Evolutionary conservation across 2,329 filamentous ascomycete genomes (phyloP).

Genomic region (Fusarium brachygibbosum): DNA sequence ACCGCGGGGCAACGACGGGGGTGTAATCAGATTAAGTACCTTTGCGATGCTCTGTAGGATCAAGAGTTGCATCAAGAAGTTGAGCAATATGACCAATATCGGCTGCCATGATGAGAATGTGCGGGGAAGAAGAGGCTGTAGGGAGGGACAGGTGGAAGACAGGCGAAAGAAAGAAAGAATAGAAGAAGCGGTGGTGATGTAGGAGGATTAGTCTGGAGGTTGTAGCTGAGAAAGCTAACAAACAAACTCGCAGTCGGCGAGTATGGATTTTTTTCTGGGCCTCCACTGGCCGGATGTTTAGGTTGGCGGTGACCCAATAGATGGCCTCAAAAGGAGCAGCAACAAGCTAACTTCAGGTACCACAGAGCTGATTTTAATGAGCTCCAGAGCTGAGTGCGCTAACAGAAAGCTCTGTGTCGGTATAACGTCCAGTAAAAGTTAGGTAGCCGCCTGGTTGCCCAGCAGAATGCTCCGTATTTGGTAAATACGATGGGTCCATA

Average conservation of each 20-base stretch:
- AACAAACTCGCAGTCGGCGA: conserved; percentile 29
- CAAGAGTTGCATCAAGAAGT: conserved; percentile 90
- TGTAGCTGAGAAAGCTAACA: conserved; percentile 34
- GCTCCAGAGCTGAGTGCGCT: conserved; percentile 23
- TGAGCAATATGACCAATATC: conserved; percentile 76
- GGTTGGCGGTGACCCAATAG: conserved; percentile 19
- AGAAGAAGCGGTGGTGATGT: conserved; percentile 43
- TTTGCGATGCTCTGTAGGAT: conserved; percentile 89
- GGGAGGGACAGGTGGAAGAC: conserved; percentile 35
- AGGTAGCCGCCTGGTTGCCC: conserved; percentile 10
- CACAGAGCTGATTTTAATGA: conserved; percentile 21
- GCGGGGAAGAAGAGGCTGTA: conserved; percentile 15
- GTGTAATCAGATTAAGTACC: conserved; percentile 65
- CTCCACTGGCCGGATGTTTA: conserved; percentile 25
- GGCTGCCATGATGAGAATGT: conserved; percentile 65
- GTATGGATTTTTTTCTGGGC: conserved; percentile 31
- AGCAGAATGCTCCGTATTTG: conserved; percentile 8
- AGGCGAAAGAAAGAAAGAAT: conserved; percentile 27
- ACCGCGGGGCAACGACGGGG: conserved; percentile 48
- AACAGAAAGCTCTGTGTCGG: conserved; percentile 13
- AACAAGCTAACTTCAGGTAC: conserved; percentile 4
- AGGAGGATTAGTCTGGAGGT: conserved; percentile 33
- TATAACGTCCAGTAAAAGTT: conserved; percentile 18
- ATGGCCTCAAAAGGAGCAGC: conserved; percentile 8
- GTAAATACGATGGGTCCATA: neutral